These are phyloP conservation scores for Amaranthus hypochondriacus DNA, from an alignment of 148 eudicot genomes.

Conservation along the genomic window DNA sequence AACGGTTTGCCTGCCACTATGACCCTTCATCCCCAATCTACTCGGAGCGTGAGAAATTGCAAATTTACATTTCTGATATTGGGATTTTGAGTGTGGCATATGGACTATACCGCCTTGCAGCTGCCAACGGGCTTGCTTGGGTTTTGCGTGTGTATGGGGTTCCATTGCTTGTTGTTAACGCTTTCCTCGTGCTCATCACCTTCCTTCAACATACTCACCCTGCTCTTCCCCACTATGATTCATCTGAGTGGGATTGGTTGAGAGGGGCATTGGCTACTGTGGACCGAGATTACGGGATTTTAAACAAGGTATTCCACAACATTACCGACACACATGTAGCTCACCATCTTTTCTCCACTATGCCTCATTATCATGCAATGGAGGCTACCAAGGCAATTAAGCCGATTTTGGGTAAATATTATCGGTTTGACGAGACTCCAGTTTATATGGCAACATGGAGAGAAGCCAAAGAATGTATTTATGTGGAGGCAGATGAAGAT, in stretches of 20 bases:
- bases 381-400: conserved; percentile 85
- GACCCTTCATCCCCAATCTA: conserved; percentile 80
- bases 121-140: conserved; percentile 58
- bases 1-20: conserved; percentile 71
- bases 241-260: conserved; percentile 89
- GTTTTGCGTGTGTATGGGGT: conserved; percentile 57
- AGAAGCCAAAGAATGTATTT: conserved; percentile 78
- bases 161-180: conserved; percentile 69
- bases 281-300: conserved; percentile 72
- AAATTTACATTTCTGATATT: conserved; percentile 58
- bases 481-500: conserved; percentile 58
- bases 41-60: conserved; percentile 57
- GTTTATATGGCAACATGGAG: conserved; percentile 62
- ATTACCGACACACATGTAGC: conserved; percentile 83
- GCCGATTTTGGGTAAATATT: conserved; percentile 68
- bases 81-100: conserved; percentile 49
- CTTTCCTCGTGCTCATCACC: conserved; percentile 72
- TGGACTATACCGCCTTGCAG: conserved; percentile 47
- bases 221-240: conserved; percentile 70
- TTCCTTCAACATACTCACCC: conserved; percentile 84
- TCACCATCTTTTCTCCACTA: conserved; percentile 79
- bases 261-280: conserved; percentile 79
- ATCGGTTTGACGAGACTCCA: conserved; percentile 64
- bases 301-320: conserved; percentile 81
- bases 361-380: conserved; percentile 93